These are phyloP conservation scores for Teratosphaeria gauchensis DNA, from an alignment of 2,329 filamentous ascomycete species.

Conservation along the genomic window DNA sequence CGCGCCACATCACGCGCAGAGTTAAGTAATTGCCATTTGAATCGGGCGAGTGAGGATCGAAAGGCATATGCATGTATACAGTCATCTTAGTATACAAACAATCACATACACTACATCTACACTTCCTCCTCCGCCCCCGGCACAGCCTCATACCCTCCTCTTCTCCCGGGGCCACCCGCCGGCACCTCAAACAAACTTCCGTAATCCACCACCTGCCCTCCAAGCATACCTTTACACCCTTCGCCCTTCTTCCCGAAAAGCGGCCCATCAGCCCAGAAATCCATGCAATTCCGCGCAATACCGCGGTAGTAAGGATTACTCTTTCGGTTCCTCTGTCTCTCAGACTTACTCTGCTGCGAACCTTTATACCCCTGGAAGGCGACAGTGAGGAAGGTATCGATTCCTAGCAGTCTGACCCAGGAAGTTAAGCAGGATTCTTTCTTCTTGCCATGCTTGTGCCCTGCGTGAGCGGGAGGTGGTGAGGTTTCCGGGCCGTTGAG, in stretches of 20 bases:
- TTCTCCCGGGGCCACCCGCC: conserved; percentile 44
- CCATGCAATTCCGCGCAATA: conserved; percentile 77
- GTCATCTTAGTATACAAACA: background rate
- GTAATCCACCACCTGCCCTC: conserved; percentile 75
- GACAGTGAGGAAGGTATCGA: conserved; percentile 90
- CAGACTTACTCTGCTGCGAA: conserved; percentile 36
- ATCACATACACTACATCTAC: background rate
- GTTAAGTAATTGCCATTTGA: no score
- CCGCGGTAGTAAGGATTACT: conserved; percentile 81
- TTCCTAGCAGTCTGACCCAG: conserved; percentile 75
- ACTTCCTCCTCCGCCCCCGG: conserved; percentile 32
- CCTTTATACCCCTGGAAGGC: conserved; percentile 63
- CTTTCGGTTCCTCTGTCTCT: conserved; percentile 27
- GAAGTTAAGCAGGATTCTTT: conserved; percentile 61
- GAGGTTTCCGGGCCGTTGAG: conserved; percentile 54
- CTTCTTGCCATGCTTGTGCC: conserved; percentile 41
- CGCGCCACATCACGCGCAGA: no score
- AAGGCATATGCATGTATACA: no score
- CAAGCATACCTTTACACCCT: conserved; percentile 65
- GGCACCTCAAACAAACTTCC: conserved; percentile 83
- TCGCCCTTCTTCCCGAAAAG: conserved; percentile 68
- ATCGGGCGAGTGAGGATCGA: no score
- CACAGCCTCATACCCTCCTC: conserved; percentile 52
- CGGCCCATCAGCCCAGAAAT: conserved; percentile 91
- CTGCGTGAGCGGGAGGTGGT: conserved; percentile 19